These are phyloP conservation scores for Candida suzukii DNA, from an alignment of 805 yeast genomes.

Conservation along the genomic window DNA sequence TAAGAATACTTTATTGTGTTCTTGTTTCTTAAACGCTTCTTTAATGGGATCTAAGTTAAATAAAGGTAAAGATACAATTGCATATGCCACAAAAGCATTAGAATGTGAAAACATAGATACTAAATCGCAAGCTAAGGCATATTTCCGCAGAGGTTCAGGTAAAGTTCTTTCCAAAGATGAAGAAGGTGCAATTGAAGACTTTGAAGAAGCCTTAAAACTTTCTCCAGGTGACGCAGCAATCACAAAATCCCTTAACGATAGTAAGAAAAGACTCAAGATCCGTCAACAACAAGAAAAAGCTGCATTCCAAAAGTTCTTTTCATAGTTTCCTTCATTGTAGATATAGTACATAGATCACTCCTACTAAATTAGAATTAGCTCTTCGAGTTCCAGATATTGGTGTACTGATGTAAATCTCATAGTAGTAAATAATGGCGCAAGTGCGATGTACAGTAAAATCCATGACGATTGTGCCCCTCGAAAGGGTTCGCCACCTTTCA, in stretches of 20 bases:
- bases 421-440: too few relatives aligned
- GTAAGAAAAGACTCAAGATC: conserved; percentile 43
- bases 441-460: too few relatives aligned
- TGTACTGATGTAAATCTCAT: too few relatives aligned
- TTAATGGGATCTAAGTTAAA: conserved; percentile 63
- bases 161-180: conserved; percentile 55
- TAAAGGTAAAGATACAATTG: conserved; percentile 45
- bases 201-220: conserved; percentile 55
- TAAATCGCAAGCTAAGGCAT: conserved; percentile 74
- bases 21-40: conserved; percentile 67
- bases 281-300: conserved; percentile 64
- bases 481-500: conserved; percentile 2
- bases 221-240: conserved; percentile 74
- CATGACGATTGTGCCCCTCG: background rate
- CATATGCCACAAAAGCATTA: conserved; percentile 60
- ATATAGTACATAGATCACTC: too few relatives aligned
- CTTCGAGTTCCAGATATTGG: too few relatives aligned
- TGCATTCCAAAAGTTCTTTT: conserved; percentile 66
- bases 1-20: conserved; percentile 48
- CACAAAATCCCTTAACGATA: conserved; percentile 52
- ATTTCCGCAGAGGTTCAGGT: conserved; percentile 80
- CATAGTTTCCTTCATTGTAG: too few relatives aligned
- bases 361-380: too few relatives aligned
- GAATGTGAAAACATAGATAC: conserved; percentile 53
- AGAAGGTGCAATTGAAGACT: conserved; percentile 59